Conservation (phyloP, 2,329 filamentous ascomycete species). For the Ophiostoma novo-ulmi region DNA sequence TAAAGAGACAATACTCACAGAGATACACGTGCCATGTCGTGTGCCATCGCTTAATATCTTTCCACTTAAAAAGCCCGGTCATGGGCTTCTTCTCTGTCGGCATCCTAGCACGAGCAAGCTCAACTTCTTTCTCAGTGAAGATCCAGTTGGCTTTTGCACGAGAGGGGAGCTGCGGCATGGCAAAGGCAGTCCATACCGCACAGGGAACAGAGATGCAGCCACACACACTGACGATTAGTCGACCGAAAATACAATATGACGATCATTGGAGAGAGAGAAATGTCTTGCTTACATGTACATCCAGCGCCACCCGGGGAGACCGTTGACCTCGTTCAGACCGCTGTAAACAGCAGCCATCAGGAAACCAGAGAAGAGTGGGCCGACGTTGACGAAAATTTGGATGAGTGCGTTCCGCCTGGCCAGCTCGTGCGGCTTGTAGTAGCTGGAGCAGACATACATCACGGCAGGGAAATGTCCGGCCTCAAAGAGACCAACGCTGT, state of each 20-base stretch:
- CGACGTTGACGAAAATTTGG: slow-evolving; percentile 31
- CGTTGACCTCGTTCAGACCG: slow-evolving; percentile 30
- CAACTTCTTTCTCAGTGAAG: slow-evolving; percentile 29
- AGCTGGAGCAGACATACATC: slow-evolving; percentile 33
- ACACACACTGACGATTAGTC: slow-evolving; percentile 31
- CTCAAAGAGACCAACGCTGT: slow-evolving; percentile 31
- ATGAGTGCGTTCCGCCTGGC: slow-evolving; percentile 33
- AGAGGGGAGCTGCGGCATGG: slow-evolving; percentile 31
- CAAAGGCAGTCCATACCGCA: slow-evolving; percentile 30
- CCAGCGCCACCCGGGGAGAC: not conserved
- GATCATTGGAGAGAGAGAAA: not conserved
- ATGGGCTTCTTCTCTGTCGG: slow-evolving; percentile 29
- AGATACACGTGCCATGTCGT: slow-evolving; percentile 33
- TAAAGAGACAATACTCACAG: slow-evolving; percentile 24
- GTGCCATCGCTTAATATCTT: slow-evolving; percentile 32
- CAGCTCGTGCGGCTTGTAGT: slow-evolving; percentile 33
- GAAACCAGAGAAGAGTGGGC: slow-evolving; percentile 31
- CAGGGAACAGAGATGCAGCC: slow-evolving; percentile 31
- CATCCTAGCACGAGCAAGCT: slow-evolving; percentile 30
- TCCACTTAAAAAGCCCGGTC: slow-evolving; percentile 33
- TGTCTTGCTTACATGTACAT: not conserved
- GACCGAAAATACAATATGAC: not conserved
- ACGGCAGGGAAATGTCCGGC: slow-evolving; percentile 33
- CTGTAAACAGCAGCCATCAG: slow-evolving; percentile 31
- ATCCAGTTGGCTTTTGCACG: slow-evolving; percentile 31